Conservation (phyloP, 768 basidiomycete genomes). For the Tulasnella sp. region DNA sequence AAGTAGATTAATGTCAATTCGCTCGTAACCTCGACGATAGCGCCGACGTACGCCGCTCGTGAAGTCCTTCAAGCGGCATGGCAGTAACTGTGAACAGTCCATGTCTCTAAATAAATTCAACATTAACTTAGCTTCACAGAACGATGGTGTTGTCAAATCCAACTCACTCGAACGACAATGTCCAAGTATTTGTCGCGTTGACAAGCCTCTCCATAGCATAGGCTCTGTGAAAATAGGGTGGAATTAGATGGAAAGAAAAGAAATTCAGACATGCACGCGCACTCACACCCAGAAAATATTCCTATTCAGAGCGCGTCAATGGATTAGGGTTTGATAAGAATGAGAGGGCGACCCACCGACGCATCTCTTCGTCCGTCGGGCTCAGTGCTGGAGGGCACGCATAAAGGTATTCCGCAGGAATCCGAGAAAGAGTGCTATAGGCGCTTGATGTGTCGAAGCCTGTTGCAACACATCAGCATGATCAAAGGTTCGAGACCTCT, state of each 20-base stretch:
- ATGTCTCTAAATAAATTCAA: neutral
- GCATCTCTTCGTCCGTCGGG: neutral
- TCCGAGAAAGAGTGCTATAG: neutral
- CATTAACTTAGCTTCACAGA: neutral
- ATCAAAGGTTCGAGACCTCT: too few relatives aligned
- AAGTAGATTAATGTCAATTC: too few relatives aligned
- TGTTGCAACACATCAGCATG: neutral
- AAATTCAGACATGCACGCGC: neutral
- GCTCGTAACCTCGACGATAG: too few relatives aligned
- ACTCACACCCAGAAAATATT: conserved; percentile 4
- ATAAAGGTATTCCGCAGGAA: neutral
- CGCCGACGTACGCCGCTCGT: too few relatives aligned
- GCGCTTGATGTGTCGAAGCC: neutral
- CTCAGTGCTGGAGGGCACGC: neutral
- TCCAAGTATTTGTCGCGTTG: neutral
- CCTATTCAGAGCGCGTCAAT: neutral
- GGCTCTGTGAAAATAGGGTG: neutral
- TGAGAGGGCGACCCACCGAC: neutral
- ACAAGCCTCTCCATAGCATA: neutral
- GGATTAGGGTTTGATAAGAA: neutral
- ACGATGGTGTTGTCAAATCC: neutral
- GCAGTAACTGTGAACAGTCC: neutral
- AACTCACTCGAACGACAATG: neutral
- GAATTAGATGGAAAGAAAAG: neutral
- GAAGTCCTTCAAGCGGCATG: neutral